phyloP scores from a whole-genome alignment of 1,284 basidiomycete genomes.

The Trichosporon sp. region DNA sequence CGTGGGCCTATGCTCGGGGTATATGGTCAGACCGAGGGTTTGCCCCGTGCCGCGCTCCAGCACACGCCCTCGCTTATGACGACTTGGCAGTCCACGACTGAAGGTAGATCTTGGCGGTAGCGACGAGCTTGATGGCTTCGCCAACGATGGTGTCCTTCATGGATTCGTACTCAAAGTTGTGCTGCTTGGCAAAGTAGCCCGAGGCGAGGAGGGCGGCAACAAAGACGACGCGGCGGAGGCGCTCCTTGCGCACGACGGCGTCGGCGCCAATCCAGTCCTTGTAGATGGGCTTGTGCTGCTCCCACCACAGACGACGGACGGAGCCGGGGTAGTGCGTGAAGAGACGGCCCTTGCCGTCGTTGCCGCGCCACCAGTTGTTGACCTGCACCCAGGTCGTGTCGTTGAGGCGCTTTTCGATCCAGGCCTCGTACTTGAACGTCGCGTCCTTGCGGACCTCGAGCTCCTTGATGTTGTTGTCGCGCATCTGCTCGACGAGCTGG shows the following conservation, averaged over 20 bases:
- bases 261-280: conserved; percentile 32
- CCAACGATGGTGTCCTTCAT: neutral
- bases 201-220: neutral
- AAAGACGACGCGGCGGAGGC: conserved; percentile 19
- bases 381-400: conserved; percentile 30
- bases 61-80: neutral
- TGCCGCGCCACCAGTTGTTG: conserved; percentile 33
- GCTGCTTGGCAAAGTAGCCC: neutral
- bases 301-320: conserved; percentile 28
- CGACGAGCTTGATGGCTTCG: conserved; percentile 15
- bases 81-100: conserved; percentile 9
- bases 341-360: conserved; percentile 30
- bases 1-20: too few relatives aligned
- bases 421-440: conserved; percentile 28
- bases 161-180: conserved; percentile 4
- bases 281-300: conserved; percentile 28
- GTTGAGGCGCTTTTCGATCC: conserved; percentile 27
- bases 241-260: conserved; percentile 27
- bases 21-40: too few relatives aligned
- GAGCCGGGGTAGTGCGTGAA: conserved; percentile 35
- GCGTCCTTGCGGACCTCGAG: conserved; percentile 31
- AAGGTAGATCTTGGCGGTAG: neutral
- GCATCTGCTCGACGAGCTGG: conserved; percentile 29
- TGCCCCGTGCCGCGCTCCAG: too few relatives aligned
- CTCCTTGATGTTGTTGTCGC: conserved; percentile 28